Base-by-base conservation (phyloP, 2,329 filamentous ascomycete species). In the Ceratocystis albifundus region DNA sequence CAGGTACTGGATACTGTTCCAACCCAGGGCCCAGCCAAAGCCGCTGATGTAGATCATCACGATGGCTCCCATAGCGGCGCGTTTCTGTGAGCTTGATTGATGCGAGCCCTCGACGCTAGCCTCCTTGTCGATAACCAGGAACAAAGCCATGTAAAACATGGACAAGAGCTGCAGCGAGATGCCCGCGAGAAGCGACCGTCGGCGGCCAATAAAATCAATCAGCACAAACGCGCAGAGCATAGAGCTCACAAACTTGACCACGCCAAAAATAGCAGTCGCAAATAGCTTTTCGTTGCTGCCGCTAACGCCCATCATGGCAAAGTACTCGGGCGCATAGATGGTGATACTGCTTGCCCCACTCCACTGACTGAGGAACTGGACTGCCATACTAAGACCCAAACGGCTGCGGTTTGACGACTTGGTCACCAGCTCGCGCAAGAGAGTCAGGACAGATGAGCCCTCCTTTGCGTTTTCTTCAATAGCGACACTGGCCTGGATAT, bases 1-100 rank as follows among this genome's bases (percentile, higher is more conserved):
- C 3, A 92, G 80, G 73, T 91, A 92, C 75, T 90, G 88, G 79
- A 89, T 88, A 0, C 80, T 83, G 76, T 90, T 90, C 87, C 85
- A 91, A 45, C 83, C 86, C 2, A 88, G 76, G 1, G 86, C 86
- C 85, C 86, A 89, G 1, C 86, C 87, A 66, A 84, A 80, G 1
- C 86, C 87, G 0, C 82, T 86, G 22, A 89, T 64, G 73, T 87
- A 90, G 70, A 90, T 88, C 84, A 88, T 87, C 61, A 84, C 85
- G 67, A 89, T 84, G 12, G 88, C 88, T 2, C 82, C 86, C 28
- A 80, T 84, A 65, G 85, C 87, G 3, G 85, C 82, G 0, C 77
- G 78, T 69, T 79, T 78, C 70, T 87, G 77, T 20, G 72, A 71
- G 17, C 25, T 15, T 6, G 64, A 63, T 0, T 72, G 66, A 0